A percentile compares a stretch with the other conserved stretches of the same genome.
Evolutionary conservation across 352 stramenopile species (phyloP).

Genomic region (Poterioochromonas sp.): DNA sequence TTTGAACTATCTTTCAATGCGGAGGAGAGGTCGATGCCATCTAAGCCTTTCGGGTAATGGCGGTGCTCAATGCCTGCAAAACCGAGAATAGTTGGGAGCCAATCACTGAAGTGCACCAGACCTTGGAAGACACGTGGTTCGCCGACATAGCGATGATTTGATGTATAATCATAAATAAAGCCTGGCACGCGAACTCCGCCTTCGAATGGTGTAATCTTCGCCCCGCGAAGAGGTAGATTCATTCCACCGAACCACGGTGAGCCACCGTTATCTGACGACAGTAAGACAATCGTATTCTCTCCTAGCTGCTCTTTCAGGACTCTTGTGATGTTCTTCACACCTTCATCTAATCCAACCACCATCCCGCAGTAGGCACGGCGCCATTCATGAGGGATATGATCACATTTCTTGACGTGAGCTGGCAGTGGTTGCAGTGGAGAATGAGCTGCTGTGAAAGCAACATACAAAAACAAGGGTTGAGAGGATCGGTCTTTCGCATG

Average conservation of each 20-base stretch:
- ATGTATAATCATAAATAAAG: not conserved
- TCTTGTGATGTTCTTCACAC: not conserved
- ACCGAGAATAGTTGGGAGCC: not conserved
- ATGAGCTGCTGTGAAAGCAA: slow-evolving; percentile 23
- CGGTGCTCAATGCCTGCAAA: not conserved
- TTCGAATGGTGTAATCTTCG: slow-evolving; percentile 10
- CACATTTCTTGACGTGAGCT: not conserved
- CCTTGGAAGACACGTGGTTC: not conserved
- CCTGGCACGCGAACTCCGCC: not conserved
- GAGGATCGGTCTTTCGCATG: not conserved
- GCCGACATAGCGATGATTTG: not conserved
- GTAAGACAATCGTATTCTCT: not conserved
- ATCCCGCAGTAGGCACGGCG: not conserved
- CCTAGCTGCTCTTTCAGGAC: not conserved
- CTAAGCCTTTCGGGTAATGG: not conserved
- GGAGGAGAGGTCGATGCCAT: not conserved
- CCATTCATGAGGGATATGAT: not conserved
- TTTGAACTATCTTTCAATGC: not conserved
- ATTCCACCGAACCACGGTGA: slow-evolving; percentile 18
- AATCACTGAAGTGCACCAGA: slow-evolving; percentile 12
- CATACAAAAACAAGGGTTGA: slow-evolving; percentile 23
- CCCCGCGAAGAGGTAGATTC: not conserved
- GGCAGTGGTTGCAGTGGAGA: slow-evolving; percentile 19
- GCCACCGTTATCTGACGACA: slow-evolving; percentile 15
- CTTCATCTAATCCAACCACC: slow-evolving; percentile 14